A percentile compares a stretch with the other conserved stretches of the same genome.
phyloP scores from a whole-genome alignment of 305 asterid genomes.

The Stenogyne calaminthoides region DNA sequence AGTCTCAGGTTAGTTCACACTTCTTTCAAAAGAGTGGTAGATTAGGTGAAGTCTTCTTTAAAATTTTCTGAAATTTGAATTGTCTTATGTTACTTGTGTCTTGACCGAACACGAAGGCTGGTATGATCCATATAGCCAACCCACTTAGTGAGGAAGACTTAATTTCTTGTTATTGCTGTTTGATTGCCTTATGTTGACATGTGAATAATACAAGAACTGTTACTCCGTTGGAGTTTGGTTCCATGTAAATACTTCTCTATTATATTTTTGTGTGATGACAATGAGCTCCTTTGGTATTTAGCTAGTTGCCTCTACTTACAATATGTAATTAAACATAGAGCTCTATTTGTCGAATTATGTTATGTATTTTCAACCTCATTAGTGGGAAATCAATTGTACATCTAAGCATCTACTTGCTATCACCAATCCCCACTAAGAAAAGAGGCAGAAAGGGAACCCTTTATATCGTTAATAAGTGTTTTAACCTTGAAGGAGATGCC shows the following conservation, averaged over 20 bases:
- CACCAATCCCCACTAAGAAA: neutral
- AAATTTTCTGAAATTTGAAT: conserved; percentile 1
- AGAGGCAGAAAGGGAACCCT: neutral
- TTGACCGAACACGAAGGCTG: neutral
- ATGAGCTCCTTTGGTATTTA: neutral
- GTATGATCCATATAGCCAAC: neutral
- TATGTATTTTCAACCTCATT: neutral
- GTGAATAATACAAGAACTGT: conserved; percentile 13
- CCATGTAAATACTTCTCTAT: conserved; percentile 3
- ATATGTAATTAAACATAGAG: conserved; percentile 1
- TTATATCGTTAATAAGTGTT: neutral
- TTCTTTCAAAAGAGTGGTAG: conserved; percentile 1
- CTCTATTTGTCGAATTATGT: neutral
- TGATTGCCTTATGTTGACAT: conserved; percentile 4
- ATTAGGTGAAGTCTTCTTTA: conserved; percentile 15
- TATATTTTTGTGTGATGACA: neutral
- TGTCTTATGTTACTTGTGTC: neutral
- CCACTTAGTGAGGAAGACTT: neutral
- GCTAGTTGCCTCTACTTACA: conserved; percentile 3
- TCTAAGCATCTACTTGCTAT: neutral
- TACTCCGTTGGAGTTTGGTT: conserved; percentile 6
- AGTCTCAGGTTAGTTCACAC: conserved; percentile 77
- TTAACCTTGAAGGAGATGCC: neutral
- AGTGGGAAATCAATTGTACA: neutral
- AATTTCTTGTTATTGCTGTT: neutral